Conservation (phyloP, 768 basidiomycete species). For the Amanita exitialis region DNA sequence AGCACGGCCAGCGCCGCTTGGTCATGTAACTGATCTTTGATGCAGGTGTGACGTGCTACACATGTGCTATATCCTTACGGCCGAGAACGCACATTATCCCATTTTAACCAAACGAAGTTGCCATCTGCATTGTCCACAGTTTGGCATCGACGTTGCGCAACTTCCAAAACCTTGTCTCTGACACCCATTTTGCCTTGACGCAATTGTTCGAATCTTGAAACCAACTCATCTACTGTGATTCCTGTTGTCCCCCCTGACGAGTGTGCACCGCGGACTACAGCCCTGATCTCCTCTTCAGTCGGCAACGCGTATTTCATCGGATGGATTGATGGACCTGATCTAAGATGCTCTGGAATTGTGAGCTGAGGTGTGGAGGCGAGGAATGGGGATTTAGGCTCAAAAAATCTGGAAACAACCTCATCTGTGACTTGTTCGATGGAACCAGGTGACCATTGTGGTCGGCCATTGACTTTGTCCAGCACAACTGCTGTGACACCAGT, state of each 20-base stretch:
- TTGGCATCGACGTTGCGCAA: constrained; percentile 60
- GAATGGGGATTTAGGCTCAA: constrained; percentile 43
- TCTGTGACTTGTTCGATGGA: constrained; percentile 49
- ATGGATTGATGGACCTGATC: constrained; percentile 16
- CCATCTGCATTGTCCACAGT: constrained; percentile 48
- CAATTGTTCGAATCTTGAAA: constrained; percentile 41
- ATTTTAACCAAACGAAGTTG: constrained; percentile 52
- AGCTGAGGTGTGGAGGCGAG: constrained; percentile 33
- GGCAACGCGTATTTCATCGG: constrained; percentile 54
- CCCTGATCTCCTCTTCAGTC: constrained; percentile 62
- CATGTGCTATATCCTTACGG: constrained; percentile 3
- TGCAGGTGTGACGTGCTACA: not conserved
- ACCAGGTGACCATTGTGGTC: constrained; percentile 66
- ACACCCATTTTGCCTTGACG: constrained; percentile 51
- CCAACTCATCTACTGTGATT: constrained; percentile 51
- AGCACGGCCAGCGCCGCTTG: not conserved
- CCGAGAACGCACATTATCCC: constrained; percentile 30
- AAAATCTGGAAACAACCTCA: constrained; percentile 57
- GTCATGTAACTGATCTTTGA: not conserved
- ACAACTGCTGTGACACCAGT: constrained; percentile 70
- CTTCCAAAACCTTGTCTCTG: constrained; percentile 67
- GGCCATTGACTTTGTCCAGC: constrained; percentile 31
- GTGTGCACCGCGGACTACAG: constrained; percentile 56
- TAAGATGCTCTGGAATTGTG: constrained; percentile 25
- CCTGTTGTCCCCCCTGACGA: constrained; percentile 51